Base-by-base conservation (phyloP, 2,329 filamentous ascomycete species). In the Knufia petricola region DNA sequence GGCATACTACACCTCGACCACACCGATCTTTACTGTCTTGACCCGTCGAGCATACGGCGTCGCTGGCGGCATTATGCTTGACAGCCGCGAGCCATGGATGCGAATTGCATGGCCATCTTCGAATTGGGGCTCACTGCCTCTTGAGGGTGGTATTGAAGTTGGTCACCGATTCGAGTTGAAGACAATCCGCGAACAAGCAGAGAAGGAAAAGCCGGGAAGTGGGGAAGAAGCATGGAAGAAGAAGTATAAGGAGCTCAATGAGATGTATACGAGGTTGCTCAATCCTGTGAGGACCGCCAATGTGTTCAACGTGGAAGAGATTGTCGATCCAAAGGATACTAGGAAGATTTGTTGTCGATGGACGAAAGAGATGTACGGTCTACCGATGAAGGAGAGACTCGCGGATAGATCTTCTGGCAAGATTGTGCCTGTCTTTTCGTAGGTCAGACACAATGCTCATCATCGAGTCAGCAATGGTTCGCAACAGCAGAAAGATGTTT, bases 111-210 rank as follows among this genome's bases (percentile, higher is more conserved):
- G 80, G 79, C 80, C 79, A 0, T 76, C 71, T 30, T 78, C 79
- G 0, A 70, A 78, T 54, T 82, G 78, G 77, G 78, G 78, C 0
- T 78, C 73, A 10, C 60, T 83, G 3, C 79, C 80, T 0, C 64
- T 82, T 0, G 77, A 80, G 47, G 80, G 79, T 1, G 79, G 79
- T 0, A 81, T 83, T 28, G 78, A 83, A 55, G 79, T 81, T 7
- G 78, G 73, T 0, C 79, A 83, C 62, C 69, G 75, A 1, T 73
- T 75, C 49, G 79, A 82, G 55, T 60, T 82, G 51, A 74, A 71
- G 50, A 46, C 50, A n/a, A 49, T 57, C 12, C 48, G 49, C 2
- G 71, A 77, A 53, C 74, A 74, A 23, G 71, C 74, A 49, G 72
- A 70, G 46, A 34, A 48, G n/a, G 21, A 41, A 20, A 38, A 47